phyloP scores from a whole-genome alignment of 495 filamentous ascomycete species.

The Corynascus novoguineensis region DNA sequence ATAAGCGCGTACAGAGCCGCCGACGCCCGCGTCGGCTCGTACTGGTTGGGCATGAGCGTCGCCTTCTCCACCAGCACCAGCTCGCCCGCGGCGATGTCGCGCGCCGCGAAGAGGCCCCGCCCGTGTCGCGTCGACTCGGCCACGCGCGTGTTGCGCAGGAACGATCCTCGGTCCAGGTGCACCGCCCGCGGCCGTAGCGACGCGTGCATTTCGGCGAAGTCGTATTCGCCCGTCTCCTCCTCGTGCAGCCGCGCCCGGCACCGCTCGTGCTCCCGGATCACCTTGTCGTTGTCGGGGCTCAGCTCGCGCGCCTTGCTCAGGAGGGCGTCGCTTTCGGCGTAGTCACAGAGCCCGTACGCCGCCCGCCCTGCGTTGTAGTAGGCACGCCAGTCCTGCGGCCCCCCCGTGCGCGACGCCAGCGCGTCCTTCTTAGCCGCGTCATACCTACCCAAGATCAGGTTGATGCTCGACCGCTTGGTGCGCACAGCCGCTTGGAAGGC shows the following conservation, averaged over 20 bases:
- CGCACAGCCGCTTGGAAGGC: conserved; percentile 23
- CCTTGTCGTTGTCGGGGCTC: conserved; percentile 27
- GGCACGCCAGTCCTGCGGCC: conserved; percentile 39
- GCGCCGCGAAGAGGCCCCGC: conserved; percentile 47
- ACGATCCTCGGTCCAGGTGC: conserved; percentile 43
- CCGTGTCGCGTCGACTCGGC: conserved; percentile 27
- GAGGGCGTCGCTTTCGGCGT: conserved; percentile 21
- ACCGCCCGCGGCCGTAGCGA: conserved; percentile 29
- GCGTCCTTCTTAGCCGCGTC: conserved; percentile 45
- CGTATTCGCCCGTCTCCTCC: conserved; percentile 40
- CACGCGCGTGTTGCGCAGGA: conserved; percentile 26
- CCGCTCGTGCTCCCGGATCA: conserved; percentile 34
- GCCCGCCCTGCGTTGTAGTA: conserved; percentile 46
- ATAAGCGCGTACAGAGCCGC: conserved; percentile 39
- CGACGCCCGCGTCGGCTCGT: conserved; percentile 31
- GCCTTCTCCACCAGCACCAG: conserved; percentile 52
- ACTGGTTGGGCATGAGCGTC: conserved; percentile 37
- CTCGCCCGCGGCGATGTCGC: conserved; percentile 45
- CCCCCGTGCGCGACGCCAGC: conserved; percentile 26
- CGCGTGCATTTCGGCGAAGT: conserved; percentile 37
- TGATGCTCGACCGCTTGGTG: conserved; percentile 45
- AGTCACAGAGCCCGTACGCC: conserved; percentile 44
- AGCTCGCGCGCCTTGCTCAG: conserved; percentile 31
- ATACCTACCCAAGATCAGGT: conserved; percentile 41
- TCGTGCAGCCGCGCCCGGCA: conserved; percentile 32